Conservation (phyloP, 306 rosid genomes). For the Pterocarpus santalinus region DNA sequence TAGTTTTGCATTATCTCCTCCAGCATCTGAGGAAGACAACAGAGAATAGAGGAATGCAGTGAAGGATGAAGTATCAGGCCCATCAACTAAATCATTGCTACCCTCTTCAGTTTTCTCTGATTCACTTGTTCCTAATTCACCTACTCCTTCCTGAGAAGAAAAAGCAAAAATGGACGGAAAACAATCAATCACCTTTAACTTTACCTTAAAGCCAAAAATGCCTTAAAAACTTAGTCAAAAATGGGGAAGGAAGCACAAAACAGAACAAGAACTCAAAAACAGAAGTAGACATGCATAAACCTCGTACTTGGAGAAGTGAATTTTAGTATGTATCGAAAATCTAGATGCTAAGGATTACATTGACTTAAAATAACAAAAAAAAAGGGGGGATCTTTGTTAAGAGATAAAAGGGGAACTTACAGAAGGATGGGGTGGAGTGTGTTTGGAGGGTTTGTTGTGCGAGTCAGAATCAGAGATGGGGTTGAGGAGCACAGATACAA, state of each 20-base stretch:
- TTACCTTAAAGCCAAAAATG: neutral
- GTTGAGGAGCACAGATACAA: slow-evolving; percentile 82
- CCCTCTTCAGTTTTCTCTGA: slow-evolving; percentile 59
- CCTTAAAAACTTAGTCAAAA: neutral
- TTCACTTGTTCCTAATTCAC: slow-evolving; percentile 51
- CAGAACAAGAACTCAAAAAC: neutral
- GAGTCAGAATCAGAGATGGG: slow-evolving; percentile 75
- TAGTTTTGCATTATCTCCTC: slow-evolving; percentile 50
- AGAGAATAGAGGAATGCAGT: slow-evolving; percentile 84
- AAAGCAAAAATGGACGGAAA: slow-evolving; percentile 14
- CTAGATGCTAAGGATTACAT: slow-evolving; percentile 12
- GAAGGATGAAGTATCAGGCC: slow-evolving; percentile 97
- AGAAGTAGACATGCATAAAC: slow-evolving; percentile 15
- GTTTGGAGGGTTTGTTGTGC: slow-evolving; percentile 60
- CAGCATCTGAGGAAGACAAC: slow-evolving; percentile 66
- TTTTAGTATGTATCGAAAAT: neutral
- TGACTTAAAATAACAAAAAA: neutral
- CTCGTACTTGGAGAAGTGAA: neutral
- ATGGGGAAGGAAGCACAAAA: neutral
- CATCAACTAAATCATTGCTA: slow-evolving; percentile 59
- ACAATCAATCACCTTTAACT: neutral
- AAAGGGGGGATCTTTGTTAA: neutral
- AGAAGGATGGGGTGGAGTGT: slow-evolving; percentile 50
- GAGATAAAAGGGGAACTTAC: slow-evolving; percentile 54
- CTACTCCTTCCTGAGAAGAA: slow-evolving; percentile 66